Percentiles rank a stretch among this genome's conserved stretches.
These are phyloP conservation scores for Aspergillus hortae DNA, from an alignment of 2,329 filamentous ascomycete genomes.

Conservation along the genomic window DNA sequence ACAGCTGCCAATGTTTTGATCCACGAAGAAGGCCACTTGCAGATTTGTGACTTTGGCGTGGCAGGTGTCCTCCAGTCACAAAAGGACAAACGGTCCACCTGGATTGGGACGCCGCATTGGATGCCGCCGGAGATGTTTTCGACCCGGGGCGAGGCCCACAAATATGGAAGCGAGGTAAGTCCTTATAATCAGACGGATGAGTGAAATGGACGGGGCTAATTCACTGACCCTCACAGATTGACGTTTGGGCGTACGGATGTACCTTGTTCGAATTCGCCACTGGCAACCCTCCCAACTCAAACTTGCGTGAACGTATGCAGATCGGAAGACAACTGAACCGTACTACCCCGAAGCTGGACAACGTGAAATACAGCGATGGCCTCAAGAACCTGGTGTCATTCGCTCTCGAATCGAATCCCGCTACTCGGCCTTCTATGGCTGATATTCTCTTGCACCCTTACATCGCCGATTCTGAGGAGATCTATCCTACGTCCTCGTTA, in stretches of 20 bases:
- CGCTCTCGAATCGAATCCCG: slow-evolving; percentile 42
- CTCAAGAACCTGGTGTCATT: slow-evolving; percentile 45
- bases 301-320: slow-evolving; percentile 45
- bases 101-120: slow-evolving; percentile 65
- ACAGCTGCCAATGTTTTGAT: slow-evolving; percentile 62
- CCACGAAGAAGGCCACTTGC: slow-evolving; percentile 59
- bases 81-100: slow-evolving; percentile 59
- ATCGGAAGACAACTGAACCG: slow-evolving; percentile 44
- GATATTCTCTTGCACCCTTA: slow-evolving; percentile 46
- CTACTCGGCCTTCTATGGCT: slow-evolving; percentile 44
- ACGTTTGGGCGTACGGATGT: slow-evolving; percentile 51
- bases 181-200: background rate
- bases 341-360: slow-evolving; percentile 40
- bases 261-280: slow-evolving; percentile 49
- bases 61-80: slow-evolving; percentile 60
- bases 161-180: slow-evolving; percentile 47
- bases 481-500: slow-evolving; percentile 43
- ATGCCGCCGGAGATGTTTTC: slow-evolving; percentile 61
- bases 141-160: slow-evolving; percentile 35
- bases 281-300: slow-evolving; percentile 48
- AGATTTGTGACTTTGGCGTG: slow-evolving; percentile 65
- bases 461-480: slow-evolving; percentile 39
- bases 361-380: slow-evolving; percentile 41
- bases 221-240: slow-evolving; percentile 33
- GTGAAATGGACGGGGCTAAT: no score